Percentiles rank a stretch among this genome's conserved stretches.
phyloP scores from a whole-genome alignment of 352 stramenopile genomes.

The Phytophthora brassicae region DNA sequence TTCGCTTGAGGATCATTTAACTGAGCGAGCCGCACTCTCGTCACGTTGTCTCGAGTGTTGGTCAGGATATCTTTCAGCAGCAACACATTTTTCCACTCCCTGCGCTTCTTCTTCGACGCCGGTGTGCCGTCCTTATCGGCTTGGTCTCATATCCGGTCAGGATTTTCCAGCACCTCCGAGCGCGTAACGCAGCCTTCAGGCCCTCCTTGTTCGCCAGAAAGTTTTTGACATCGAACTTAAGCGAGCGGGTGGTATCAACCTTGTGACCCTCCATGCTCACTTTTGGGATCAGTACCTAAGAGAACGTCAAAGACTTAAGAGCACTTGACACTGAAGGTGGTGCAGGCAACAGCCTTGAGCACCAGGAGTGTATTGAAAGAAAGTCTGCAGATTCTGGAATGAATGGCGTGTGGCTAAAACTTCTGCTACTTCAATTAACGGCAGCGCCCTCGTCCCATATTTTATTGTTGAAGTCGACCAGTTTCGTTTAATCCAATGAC shows the following conservation, averaged over 20 bases:
- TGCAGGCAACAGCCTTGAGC: too few relatives aligned
- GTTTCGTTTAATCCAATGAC: too few relatives aligned
- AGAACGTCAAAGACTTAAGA: too few relatives aligned
- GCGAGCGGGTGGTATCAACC: slow-evolving; percentile 4
- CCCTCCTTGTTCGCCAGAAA: slow-evolving; percentile 13
- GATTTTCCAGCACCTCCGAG: slow-evolving; percentile 14
- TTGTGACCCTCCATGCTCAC: not conserved
- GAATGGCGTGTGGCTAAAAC: too few relatives aligned
- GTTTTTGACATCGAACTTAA: slow-evolving; percentile 19
- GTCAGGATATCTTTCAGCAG: slow-evolving; percentile 15
- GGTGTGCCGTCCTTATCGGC: not conserved
- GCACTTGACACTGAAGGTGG: too few relatives aligned
- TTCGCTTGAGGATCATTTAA: slow-evolving; percentile 14
- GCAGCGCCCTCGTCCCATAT: too few relatives aligned
- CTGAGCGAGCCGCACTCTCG: slow-evolving; percentile 8
- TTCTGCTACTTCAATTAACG: too few relatives aligned
- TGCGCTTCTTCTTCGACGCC: not conserved
- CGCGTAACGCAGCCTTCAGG: slow-evolving; percentile 8
- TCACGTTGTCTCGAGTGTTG: slow-evolving; percentile 16
- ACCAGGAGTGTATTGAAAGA: too few relatives aligned
- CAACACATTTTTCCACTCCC: slow-evolving; percentile 10
- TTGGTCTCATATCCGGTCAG: slow-evolving; percentile 8
- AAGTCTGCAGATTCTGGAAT: too few relatives aligned
- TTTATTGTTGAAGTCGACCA: too few relatives aligned
- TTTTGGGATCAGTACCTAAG: too few relatives aligned